Evolutionary conservation across 495 filamentous ascomycete species (phyloP), one percentile per base, ranked within the genome.

Genomic region (Xylaria cubensis): DNA sequence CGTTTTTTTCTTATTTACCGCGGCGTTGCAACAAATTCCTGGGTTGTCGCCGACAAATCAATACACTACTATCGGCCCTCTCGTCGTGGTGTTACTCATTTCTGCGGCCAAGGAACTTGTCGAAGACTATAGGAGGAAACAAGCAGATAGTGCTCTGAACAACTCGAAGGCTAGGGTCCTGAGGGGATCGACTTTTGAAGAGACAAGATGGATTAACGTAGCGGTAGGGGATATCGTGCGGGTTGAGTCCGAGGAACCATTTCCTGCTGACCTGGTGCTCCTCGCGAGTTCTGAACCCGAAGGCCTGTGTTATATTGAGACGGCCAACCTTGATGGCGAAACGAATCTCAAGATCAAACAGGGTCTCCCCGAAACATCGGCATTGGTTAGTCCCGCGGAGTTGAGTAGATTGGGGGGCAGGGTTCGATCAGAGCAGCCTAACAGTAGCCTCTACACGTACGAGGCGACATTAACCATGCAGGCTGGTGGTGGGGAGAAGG

Each of bases 291-390:
- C 97, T 7, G 97, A 99, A 80, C 97, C 97, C 2, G 97, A 99
- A 82, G 97, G 97, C 72, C 80, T 99, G 69, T 99, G 97, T 81
- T 99, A 99, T 77, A 99, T 98, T 76, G 97, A 99, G 85, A 99
- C 97, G 0, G 96, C 97, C 41, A 99, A 99, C 78, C 83, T 99
- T 67, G 97, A 99, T 76, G 97, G 97, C 69, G 97, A 99, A 81
- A 99, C 97, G 24, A 99, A 99, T 78, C 84, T 99, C 69, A 99
- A 99, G 80, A 97, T 99, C 82, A 99, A 99, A 83, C 97, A 99
- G 84, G 95, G 92, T 39, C 92, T 98, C 64, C 96, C 97, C 2
- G 97, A 99, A 84, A 98, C 97, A 1, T 90, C 92, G 65, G 87
- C 92, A 72, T 84, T 97, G 69, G 96, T 98, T 68, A 97, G 92